Base-by-base conservation (phyloP, 2,329 filamentous ascomycete genomes). In the Beauveria rudraprayagi region DNA sequence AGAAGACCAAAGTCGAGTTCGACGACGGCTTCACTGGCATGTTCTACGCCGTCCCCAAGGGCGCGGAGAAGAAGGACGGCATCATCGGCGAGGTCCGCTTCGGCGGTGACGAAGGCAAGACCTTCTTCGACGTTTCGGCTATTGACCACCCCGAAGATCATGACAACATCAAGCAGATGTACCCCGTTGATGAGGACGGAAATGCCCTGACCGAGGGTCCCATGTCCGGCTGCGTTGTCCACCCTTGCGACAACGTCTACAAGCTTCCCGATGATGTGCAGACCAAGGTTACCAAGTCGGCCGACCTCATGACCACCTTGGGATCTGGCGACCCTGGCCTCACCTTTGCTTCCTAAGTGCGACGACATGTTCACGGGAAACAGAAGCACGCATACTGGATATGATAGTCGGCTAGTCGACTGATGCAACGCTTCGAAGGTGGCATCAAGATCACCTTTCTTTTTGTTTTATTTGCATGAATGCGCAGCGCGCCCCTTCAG, bases 71-170 rank as follows among this genome's bases (percentile, higher is more conserved):
- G 65, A 66, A 67, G 47, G 70, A 75, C 5, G 82, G 82, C 66
- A 84, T 82, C 78, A 76, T 82, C 61, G 79, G 79, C 59, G 79
- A 82, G 75, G 74, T 80, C 60, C 72, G 73, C 65, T 82, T 80
- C 68, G 73, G 78, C 58, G 80, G 77, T 68, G 82, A 71, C 71
- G 67, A 70, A 57, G 80, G 73, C 65, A 63, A 74, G 62, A 83
- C 78, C 61, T 85, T 78, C 77, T 85, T 82, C 62, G 82, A 85
- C 64, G 80, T 85, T 64, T 83, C 81, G 11, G 81, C 81, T 69
- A 84, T 85, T 65, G 79, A 83, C 66, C 73, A 80, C 70, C 71
- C 80, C 56, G 68, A 68, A 44, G 82, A 84, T 70, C 66, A 72
- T 65, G 61, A 78, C 64, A 80, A 80, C 66, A 76, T 85, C 67